Evolutionary conservation across 768 basidiomycete species (phyloP).

Genomic region (Termitomyces eurrhizus): DNA sequence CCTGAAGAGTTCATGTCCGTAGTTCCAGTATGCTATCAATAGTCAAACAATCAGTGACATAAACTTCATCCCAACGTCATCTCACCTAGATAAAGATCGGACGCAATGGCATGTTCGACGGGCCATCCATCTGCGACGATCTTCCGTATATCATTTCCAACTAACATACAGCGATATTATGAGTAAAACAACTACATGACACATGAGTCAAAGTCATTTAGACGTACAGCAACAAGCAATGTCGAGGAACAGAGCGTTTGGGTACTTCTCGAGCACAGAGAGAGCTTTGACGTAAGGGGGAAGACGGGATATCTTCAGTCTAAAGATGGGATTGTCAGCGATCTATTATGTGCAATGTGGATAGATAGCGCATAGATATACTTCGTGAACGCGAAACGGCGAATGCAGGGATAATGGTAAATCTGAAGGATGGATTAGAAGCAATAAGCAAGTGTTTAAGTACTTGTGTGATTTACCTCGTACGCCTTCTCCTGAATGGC

Average conservation of each 20-base stretch:
- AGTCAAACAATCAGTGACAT: slow-evolving; percentile 20
- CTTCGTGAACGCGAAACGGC: slow-evolving; percentile 31
- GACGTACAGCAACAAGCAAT: slow-evolving; percentile 25
- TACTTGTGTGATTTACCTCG: not conserved
- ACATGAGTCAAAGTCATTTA: not conserved
- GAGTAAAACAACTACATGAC: not conserved
- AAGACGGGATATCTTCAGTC: slow-evolving; percentile 18
- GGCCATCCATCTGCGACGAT: slow-evolving; percentile 23
- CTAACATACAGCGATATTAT: slow-evolving; percentile 3
- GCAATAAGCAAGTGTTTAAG: not conserved
- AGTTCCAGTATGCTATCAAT: slow-evolving; percentile 54
- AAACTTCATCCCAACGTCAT: slow-evolving; percentile 22
- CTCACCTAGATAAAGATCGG: slow-evolving; percentile 21
- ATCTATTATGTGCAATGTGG: not conserved
- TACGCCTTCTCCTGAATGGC: slow-evolving; percentile 33
- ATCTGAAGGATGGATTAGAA: slow-evolving; percentile 17
- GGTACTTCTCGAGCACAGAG: slow-evolving; percentile 13
- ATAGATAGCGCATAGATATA: slow-evolving; percentile 5
- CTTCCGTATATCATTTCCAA: slow-evolving; percentile 23
- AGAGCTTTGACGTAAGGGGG: slow-evolving; percentile 19
- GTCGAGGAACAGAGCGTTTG: slow-evolving; percentile 21
- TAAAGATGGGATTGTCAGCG: not conserved
- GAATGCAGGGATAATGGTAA: slow-evolving; percentile 36
- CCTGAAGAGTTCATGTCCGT: slow-evolving; percentile 58
- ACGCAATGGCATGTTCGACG: slow-evolving; percentile 18